Percentiles rank a stretch among this genome's conserved stretches.
Evolutionary conservation across 306 rosid genomes (phyloP).

Genomic region (Biancaea sappan): DNA sequence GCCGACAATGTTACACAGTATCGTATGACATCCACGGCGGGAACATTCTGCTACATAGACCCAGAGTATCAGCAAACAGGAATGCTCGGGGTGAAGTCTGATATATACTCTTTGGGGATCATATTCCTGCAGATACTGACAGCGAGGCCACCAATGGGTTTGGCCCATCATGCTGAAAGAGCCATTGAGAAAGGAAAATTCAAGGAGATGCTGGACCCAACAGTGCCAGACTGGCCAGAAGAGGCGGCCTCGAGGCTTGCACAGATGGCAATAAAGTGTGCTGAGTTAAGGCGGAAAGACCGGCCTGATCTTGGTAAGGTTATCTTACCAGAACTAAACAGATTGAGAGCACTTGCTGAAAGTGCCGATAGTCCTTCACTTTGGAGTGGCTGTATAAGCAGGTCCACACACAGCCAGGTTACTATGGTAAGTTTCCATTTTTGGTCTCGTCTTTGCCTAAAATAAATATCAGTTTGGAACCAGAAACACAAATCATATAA

Average conservation of each 20-base stretch:
- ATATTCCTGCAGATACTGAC: conserved; percentile 81
- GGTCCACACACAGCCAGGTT: conserved; percentile 48
- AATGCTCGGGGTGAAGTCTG: conserved; percentile 93
- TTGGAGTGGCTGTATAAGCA: conserved; percentile 4
- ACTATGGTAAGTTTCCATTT: conserved; percentile 57
- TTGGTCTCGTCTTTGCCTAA: too few species aligned
- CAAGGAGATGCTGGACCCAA: conserved; percentile 64
- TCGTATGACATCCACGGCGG: conserved; percentile 87
- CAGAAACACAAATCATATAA: too few species aligned
- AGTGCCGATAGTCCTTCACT: conserved; percentile 24
- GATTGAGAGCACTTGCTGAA: conserved; percentile 65
- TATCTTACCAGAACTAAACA: conserved; percentile 71
- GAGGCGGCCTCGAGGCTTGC: conserved; percentile 68
- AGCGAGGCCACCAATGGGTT: conserved; percentile 86
- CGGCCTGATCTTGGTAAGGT: conserved; percentile 80
- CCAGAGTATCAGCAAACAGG: conserved; percentile 99
- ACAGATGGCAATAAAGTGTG: conserved; percentile 66
- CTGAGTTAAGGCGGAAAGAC: conserved; percentile 79
- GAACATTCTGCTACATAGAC: conserved; percentile 94
- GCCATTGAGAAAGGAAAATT: conserved; percentile 71
- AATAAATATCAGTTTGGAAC: too few species aligned
- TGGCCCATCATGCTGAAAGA: conserved; percentile 72
- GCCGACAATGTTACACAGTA: conserved; percentile 79
- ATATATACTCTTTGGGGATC: conserved; percentile 86
- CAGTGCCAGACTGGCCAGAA: conserved; percentile 77